Evolutionary conservation across 23 red algal genomes (phyloP).

Genomic region (Gracilaria domingensis): DNA sequence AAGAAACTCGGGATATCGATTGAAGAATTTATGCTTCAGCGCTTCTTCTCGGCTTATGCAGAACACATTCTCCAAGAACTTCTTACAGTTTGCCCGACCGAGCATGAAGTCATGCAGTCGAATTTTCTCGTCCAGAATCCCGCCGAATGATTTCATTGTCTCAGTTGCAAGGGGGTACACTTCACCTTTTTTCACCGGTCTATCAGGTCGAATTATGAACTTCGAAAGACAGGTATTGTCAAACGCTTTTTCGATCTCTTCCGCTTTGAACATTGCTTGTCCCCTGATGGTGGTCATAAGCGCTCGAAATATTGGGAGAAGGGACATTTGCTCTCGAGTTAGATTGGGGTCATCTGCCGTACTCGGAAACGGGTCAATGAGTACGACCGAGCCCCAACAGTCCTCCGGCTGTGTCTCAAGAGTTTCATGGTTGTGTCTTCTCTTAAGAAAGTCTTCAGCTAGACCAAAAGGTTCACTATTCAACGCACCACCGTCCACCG

Average conservation of each 20-base stretch:
- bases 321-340: not conserved
- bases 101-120: slow-evolving; percentile 43
- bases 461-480: slow-evolving; percentile 30
- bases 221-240: not conserved
- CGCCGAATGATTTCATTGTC: slow-evolving; percentile 19
- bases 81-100: slow-evolving; percentile 38
- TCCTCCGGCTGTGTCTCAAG: not conserved
- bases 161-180: slow-evolving; percentile 20
- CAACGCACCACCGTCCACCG: slow-evolving; percentile 20
- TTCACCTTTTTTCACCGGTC: not conserved
- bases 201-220: slow-evolving; percentile 32
- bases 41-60: not conserved
- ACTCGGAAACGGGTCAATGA: slow-evolving; percentile 28
- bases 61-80: slow-evolving; percentile 34
- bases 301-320: not conserved
- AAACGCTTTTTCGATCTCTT: slow-evolving; percentile 6
- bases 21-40: not conserved
- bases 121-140: slow-evolving; percentile 24
- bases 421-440: not conserved
- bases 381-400: slow-evolving; percentile 17
- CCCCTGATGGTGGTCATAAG: not conserved
- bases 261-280: slow-evolving; percentile 36
- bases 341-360: not conserved
- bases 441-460: slow-evolving; percentile 1
- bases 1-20: not conserved